A percentile compares a stretch with the other conserved stretches of the same genome.
phyloP scores from a whole-genome alignment of 1,284 basidiomycete species.

The Xerocomus minutiporus region DNA sequence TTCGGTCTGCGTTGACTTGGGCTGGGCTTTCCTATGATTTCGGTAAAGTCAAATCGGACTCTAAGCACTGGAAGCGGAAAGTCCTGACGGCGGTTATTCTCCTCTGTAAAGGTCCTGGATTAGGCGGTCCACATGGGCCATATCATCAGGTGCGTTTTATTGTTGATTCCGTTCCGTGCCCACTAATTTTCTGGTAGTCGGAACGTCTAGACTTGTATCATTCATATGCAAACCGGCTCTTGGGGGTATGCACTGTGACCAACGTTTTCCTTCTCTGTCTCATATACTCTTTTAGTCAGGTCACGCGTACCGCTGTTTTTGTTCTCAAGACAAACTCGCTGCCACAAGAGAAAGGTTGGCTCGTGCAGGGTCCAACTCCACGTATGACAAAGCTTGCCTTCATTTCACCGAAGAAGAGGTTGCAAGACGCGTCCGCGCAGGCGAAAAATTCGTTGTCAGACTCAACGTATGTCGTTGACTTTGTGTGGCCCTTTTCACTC shows the following conservation, averaged over 20 bases:
- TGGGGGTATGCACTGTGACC: slow-evolving; percentile 50
- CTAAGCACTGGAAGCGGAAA: neutral
- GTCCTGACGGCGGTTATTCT: neutral
- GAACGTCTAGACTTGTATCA: slow-evolving; percentile 85
- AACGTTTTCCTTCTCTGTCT: neutral
- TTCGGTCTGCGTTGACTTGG: slow-evolving; percentile 80
- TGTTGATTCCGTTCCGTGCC: neutral
- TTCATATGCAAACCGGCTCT: slow-evolving; percentile 65
- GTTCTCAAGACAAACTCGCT: slow-evolving; percentile 65
- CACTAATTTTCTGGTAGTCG: slow-evolving; percentile 51
- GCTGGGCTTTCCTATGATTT: slow-evolving; percentile 91
- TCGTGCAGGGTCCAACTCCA: slow-evolving; percentile 65
- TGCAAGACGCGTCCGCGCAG: slow-evolving; percentile 64
- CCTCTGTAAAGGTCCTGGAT: slow-evolving; percentile 61
- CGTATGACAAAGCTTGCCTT: slow-evolving; percentile 84
- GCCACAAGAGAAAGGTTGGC: slow-evolving; percentile 66
- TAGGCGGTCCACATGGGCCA: slow-evolving; percentile 66
- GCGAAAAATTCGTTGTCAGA: slow-evolving; percentile 79
- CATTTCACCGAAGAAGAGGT: slow-evolving; percentile 85
- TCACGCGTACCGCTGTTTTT: slow-evolving; percentile 95
- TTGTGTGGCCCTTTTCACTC: slow-evolving; percentile 17
- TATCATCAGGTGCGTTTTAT: slow-evolving; percentile 70
- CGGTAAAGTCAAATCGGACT: slow-evolving; percentile 45
- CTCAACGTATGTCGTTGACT: slow-evolving; percentile 62
- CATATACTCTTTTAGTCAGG: slow-evolving; percentile 50